Evolutionary conservation across 208 protist species (phyloP).

Genomic region (Spongospora subterranea): DNA sequence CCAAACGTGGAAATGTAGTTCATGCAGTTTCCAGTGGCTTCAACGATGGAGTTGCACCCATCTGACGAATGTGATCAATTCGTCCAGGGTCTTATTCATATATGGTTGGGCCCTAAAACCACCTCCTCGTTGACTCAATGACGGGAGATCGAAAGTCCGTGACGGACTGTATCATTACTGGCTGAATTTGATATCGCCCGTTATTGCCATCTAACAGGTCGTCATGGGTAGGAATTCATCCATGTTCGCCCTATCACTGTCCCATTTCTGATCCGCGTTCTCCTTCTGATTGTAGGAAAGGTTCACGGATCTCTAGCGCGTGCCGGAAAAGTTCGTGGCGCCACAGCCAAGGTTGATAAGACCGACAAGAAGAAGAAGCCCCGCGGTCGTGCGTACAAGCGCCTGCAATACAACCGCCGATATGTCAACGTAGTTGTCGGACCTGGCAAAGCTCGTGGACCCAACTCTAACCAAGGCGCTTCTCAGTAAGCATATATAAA

Average conservation of each 20-base stretch:
- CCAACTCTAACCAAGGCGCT: constrained; percentile 68
- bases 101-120: neutral
- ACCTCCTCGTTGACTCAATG: neutral
- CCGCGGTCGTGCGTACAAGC: constrained; percentile 69
- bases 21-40: neutral
- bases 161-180: neutral
- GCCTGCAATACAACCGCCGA: constrained; percentile 69
- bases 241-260: neutral
- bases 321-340: constrained; percentile 71
- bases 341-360: constrained; percentile 71
- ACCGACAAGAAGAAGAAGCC: constrained; percentile 69
- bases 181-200: neutral
- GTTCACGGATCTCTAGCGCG: constrained; percentile 73
- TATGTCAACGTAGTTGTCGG: constrained; percentile 70
- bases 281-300: constrained; percentile 63
- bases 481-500: neutral
- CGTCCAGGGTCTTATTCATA: no score
- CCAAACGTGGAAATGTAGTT: neutral
- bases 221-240: neutral
- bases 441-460: constrained; percentile 68
- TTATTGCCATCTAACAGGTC: constrained; percentile 31
- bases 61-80: no score
- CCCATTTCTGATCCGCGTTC: neutral
- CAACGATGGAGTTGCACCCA: no score
- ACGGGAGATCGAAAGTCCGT: constrained; percentile 47